A percentile compares a stretch with the other conserved stretches of the same genome.
These are phyloP conservation scores for Eucommia ulmoides DNA, from an alignment of 257 asterid species.

Conservation along the genomic window DNA sequence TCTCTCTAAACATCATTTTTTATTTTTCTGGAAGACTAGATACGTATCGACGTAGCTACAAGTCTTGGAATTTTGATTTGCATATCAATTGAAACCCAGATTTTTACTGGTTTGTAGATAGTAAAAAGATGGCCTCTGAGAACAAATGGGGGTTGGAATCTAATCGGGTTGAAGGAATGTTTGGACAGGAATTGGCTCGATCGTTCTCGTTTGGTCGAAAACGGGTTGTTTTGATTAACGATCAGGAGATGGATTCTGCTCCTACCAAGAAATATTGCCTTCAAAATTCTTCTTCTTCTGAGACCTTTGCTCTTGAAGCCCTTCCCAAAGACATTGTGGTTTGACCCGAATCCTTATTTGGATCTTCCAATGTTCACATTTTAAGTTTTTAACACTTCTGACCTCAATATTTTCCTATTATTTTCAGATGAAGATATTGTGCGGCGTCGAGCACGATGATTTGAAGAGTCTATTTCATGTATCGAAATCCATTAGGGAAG, in stretches of 20 bases:
- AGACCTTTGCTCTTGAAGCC: constrained; percentile 29
- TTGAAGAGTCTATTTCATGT: constrained; percentile 48
- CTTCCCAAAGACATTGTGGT: constrained; percentile 46
- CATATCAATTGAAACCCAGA: no score
- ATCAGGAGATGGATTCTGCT: constrained; percentile 12
- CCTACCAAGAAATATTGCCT: constrained; percentile 34
- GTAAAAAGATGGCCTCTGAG: constrained; percentile 19
- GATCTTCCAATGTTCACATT: not conserved
- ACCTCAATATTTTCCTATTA: not conserved
- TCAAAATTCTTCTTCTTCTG: constrained; percentile 10
- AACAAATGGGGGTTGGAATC: constrained; percentile 11
- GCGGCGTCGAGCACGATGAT: constrained; percentile 84
- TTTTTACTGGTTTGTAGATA: no score
- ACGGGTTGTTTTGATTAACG: constrained; percentile 29
- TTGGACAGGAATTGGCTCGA: constrained; percentile 36
- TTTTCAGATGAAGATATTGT: constrained; percentile 47
- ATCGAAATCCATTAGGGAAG: constrained; percentile 46
- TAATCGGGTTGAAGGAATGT: constrained; percentile 17
- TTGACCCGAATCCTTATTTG: not conserved
- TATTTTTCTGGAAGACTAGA: no score
- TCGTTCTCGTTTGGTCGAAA: constrained; percentile 59
- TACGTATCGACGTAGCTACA: no score
- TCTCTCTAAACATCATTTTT: no score
- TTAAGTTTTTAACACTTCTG: constrained; percentile 2
- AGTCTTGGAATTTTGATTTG: no score